Percentiles rank a stretch among this genome's conserved stretches.
Conservation (phyloP, 176 grass and related monocot species). For the Urochloa ruziziensis region DNA sequence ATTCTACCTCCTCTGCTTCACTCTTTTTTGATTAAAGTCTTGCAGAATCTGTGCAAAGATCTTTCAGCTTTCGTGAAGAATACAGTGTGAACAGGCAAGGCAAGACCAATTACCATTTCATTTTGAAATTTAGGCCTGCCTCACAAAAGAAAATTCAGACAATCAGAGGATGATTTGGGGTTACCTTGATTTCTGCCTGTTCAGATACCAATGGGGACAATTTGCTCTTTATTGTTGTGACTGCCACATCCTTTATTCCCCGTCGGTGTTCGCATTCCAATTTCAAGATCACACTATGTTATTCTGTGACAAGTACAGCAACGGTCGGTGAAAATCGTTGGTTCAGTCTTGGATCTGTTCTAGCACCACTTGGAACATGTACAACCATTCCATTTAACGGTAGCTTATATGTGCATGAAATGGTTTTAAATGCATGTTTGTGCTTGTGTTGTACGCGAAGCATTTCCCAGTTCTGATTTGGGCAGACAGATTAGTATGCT, state of each 20-base stretch:
- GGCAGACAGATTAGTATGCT: slow-evolving; percentile 1
- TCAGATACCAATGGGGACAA: background rate
- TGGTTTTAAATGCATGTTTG: background rate
- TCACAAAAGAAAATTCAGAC: background rate
- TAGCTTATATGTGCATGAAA: background rate
- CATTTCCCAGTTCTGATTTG: background rate
- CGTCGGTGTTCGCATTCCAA: background rate
- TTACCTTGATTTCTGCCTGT: slow-evolving; percentile 2
- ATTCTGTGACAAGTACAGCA: slow-evolving; percentile 24
- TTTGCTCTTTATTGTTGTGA: background rate
- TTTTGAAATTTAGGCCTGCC: background rate
- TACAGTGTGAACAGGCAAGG: background rate
- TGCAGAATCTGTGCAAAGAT: slow-evolving; percentile 12
- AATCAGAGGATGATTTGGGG: background rate
- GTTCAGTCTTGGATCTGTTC: background rate
- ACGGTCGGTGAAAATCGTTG: background rate
- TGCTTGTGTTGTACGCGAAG: background rate
- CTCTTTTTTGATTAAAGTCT: background rate
- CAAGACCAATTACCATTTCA: background rate
- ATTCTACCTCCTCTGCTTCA: slow-evolving; percentile 28
- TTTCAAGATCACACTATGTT: slow-evolving; percentile 1
- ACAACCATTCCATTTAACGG: background rate
- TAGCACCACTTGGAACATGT: background rate
- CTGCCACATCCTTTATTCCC: slow-evolving; percentile 5
- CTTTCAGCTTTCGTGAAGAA: slow-evolving; percentile 6